phyloP scores from a whole-genome alignment of 495 filamentous ascomycete genomes.

The Geopyxis carbonaria region DNA sequence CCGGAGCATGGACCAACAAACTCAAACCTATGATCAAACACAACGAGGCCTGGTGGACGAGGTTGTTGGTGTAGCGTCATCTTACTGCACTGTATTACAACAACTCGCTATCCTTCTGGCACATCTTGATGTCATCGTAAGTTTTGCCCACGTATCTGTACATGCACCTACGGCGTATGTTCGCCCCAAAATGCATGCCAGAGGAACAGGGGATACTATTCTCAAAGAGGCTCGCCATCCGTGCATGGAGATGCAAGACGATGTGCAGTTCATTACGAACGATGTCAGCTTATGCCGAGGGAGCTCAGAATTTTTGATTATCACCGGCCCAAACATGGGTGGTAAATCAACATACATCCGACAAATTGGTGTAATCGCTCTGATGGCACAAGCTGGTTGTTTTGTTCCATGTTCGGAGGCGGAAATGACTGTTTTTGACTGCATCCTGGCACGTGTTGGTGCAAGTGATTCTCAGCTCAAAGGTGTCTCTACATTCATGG shows the following conservation, averaged over 20 bases:
- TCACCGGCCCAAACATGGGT: constrained; percentile 98
- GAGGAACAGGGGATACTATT: constrained; percentile 77
- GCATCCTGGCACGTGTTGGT: constrained; percentile 89
- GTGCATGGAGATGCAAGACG: constrained; percentile 99
- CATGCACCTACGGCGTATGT: constrained; percentile 86
- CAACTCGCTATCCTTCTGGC: constrained; percentile 73
- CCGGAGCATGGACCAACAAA: constrained; percentile 84
- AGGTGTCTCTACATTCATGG: constrained; percentile 98
- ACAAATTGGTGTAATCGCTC: constrained; percentile 88
- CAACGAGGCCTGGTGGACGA: constrained; percentile 83
- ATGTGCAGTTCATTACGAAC: constrained; percentile 96
- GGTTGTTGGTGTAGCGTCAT: constrained; percentile 82
- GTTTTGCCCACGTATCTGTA: constrained; percentile 83
- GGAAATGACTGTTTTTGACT: constrained; percentile 91
- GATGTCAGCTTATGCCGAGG: constrained; percentile 73
- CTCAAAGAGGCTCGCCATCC: constrained; percentile 89
- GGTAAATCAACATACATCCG: constrained; percentile 98
- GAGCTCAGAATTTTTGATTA: constrained; percentile 80
- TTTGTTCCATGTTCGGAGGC: constrained; percentile 87
- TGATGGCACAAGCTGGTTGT: constrained; percentile 94
- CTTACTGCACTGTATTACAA: constrained; percentile 87
- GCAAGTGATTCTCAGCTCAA: constrained; percentile 93
- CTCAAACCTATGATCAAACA: constrained; percentile 88
- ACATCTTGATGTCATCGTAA: constrained; percentile 91
- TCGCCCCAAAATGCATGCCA: constrained; percentile 77